Percentiles rank a stretch among this genome's conserved stretches.
Evolutionary conservation across 768 basidiomycete species (phyloP).

Genomic region (Calocybe indica): DNA sequence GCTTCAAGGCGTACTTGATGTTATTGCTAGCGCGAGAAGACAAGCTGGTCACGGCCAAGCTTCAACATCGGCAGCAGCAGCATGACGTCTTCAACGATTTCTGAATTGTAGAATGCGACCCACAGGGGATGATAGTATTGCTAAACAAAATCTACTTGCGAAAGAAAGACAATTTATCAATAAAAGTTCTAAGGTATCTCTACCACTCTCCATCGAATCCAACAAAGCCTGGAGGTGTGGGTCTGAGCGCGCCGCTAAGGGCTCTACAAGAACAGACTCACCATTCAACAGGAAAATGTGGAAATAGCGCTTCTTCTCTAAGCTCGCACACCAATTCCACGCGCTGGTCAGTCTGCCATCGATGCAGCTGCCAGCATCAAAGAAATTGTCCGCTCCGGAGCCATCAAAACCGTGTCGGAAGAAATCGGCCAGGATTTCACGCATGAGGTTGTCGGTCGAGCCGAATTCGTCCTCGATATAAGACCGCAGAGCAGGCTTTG

Average conservation of each 20-base stretch:
- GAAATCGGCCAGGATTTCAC: conserved; percentile 77
- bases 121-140: not conserved
- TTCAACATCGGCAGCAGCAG: conserved; percentile 5
- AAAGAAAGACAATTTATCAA: conserved; percentile 1
- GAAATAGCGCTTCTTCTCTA: conserved; percentile 87
- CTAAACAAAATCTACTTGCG: conserved; percentile 4
- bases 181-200: conserved; percentile 6
- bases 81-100: not conserved
- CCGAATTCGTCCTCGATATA: conserved; percentile 85
- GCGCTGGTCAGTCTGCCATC: conserved; percentile 85
- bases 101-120: not conserved
- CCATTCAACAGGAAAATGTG: conserved; percentile 72
- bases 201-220: conserved; percentile 88
- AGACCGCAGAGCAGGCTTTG: conserved; percentile 63
- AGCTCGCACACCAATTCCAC: conserved; percentile 85
- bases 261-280: conserved; percentile 24
- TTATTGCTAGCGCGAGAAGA: conserved; percentile 53
- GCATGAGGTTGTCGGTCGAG: conserved; percentile 58
- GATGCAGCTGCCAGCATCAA: conserved; percentile 81
- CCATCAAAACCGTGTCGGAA: conserved; percentile 88
- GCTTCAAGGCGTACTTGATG: conserved; percentile 62
- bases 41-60: conserved; percentile 29
- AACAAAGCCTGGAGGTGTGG: conserved; percentile 51
- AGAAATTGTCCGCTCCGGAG: conserved; percentile 88
- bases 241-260: conserved; percentile 1